A percentile compares a stretch with the other conserved stretches of the same genome.
Evolutionary conservation across 768 basidiomycete species (phyloP).

Genomic region (Mycena albidolilacea): DNA sequence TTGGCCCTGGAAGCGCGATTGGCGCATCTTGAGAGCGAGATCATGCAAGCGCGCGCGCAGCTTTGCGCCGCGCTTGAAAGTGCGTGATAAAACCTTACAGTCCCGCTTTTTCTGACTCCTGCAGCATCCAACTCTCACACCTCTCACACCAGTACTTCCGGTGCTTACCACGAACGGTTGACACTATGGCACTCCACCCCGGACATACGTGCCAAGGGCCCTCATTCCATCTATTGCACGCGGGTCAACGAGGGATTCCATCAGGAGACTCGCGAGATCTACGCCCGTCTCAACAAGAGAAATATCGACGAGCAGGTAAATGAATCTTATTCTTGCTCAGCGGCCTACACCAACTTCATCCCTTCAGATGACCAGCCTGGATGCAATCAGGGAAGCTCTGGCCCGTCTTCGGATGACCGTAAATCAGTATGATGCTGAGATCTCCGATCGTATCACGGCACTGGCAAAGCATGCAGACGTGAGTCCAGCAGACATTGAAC

Average conservation of each 20-base stretch:
- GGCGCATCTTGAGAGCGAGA: no score
- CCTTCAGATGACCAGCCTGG: slow-evolving; percentile 15
- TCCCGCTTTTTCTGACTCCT: no score
- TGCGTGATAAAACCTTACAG: no score
- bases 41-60: no score
- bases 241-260: slow-evolving; percentile 32
- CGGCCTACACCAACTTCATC: neutral
- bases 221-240: slow-evolving; percentile 29
- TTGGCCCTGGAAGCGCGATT: no score
- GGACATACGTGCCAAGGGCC: slow-evolving; percentile 17
- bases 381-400: slow-evolving; percentile 32
- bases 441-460: neutral
- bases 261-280: slow-evolving; percentile 22
- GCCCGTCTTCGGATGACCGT: slow-evolving; percentile 37
- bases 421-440: slow-evolving; percentile 24
- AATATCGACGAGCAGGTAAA: slow-evolving; percentile 18
- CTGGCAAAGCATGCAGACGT: slow-evolving; percentile 5
- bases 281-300: slow-evolving; percentile 25
- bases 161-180: no score
- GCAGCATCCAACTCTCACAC: no score
- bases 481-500: neutral
- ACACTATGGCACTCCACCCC: neutral
- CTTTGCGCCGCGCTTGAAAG: no score
- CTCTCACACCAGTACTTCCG: no score
- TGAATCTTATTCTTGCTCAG: neutral